phyloP scores from a whole-genome alignment of 2,329 filamentous ascomycete genomes.

The Stemphylium beticola region DNA sequence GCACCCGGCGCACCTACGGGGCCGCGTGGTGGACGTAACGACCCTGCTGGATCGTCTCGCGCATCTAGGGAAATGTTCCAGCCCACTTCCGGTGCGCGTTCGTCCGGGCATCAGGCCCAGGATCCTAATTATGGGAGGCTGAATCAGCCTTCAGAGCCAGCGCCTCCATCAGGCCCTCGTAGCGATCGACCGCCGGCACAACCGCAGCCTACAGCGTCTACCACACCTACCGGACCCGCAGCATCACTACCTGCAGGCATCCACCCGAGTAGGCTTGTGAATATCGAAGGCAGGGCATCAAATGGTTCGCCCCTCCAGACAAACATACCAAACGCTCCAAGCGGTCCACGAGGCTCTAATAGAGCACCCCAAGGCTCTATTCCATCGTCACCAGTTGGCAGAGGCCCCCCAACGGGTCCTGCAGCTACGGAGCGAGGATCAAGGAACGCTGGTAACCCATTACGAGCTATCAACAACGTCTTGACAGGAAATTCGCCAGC shows the following conservation, averaged over 20 bases:
- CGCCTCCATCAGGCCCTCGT: constrained; percentile 62
- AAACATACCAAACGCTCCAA: constrained; percentile 42
- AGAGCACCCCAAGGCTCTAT: constrained; percentile 33
- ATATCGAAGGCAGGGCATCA: constrained; percentile 41
- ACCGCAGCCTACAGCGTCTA: constrained; percentile 34
- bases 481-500: constrained; percentile 34
- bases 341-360: constrained; percentile 42
- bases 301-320: constrained; percentile 37
- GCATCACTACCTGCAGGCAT: constrained; percentile 54
- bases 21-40: constrained; percentile 55
- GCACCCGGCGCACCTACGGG: constrained; percentile 58
- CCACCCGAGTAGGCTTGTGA: constrained; percentile 61
- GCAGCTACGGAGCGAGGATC: constrained; percentile 35
- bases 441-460: constrained; percentile 30
- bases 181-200: constrained; percentile 42
- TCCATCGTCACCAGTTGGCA: constrained; percentile 37
- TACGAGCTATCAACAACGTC: constrained; percentile 41
- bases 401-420: constrained; percentile 45
- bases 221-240: constrained; percentile 42
- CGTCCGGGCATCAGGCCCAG: constrained; percentile 45
- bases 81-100: constrained; percentile 40
- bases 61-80: constrained; percentile 51
- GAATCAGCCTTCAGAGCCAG: constrained; percentile 55
- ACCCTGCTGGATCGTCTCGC: constrained; percentile 30
- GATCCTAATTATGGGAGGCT: constrained; percentile 59